These are phyloP conservation scores for Ophiostoma tasmaniense DNA, from an alignment of 2,329 filamentous ascomycete species.

Conservation along the genomic window DNA sequence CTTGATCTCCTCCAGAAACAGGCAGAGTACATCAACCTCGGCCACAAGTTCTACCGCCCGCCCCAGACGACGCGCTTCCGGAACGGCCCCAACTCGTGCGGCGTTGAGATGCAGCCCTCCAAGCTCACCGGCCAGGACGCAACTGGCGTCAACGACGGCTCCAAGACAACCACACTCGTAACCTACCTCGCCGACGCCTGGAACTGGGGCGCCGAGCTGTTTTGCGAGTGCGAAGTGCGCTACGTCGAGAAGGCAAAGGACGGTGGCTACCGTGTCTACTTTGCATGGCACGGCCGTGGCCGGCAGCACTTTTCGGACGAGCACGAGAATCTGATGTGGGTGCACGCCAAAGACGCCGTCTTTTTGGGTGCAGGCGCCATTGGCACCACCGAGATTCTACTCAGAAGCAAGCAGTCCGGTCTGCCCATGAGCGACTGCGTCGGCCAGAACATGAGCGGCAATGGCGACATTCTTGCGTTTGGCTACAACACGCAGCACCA, in stretches of 20 bases:
- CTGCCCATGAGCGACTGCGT: conserved; percentile 48
- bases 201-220: conserved; percentile 65
- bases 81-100: conserved; percentile 52
- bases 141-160: conserved; percentile 59
- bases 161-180: conserved; percentile 56
- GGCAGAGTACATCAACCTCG: conserved; percentile 42
- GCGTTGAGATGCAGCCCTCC: conserved; percentile 54
- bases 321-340: conserved; percentile 56
- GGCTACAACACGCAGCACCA: conserved; percentile 52
- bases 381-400: conserved; percentile 57
- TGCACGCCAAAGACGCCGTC: conserved; percentile 55
- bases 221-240: conserved; percentile 59
- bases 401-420: conserved; percentile 51
- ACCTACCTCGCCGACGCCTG: conserved; percentile 62
- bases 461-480: conserved; percentile 58
- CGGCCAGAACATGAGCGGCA: conserved; percentile 55
- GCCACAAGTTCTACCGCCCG: conserved; percentile 46
- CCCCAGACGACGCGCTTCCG: conserved; percentile 56
- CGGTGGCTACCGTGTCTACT: conserved; percentile 55
- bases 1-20: conserved; percentile 49
- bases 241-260: conserved; percentile 47
- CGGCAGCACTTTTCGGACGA: conserved; percentile 48
- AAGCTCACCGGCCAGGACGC: conserved; percentile 53
- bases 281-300: conserved; percentile 54
- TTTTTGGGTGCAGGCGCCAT: conserved; percentile 59